Evolutionary conservation across 2,329 filamentous ascomycete genomes (phyloP).

Genomic region (Fusarium sp.): DNA sequence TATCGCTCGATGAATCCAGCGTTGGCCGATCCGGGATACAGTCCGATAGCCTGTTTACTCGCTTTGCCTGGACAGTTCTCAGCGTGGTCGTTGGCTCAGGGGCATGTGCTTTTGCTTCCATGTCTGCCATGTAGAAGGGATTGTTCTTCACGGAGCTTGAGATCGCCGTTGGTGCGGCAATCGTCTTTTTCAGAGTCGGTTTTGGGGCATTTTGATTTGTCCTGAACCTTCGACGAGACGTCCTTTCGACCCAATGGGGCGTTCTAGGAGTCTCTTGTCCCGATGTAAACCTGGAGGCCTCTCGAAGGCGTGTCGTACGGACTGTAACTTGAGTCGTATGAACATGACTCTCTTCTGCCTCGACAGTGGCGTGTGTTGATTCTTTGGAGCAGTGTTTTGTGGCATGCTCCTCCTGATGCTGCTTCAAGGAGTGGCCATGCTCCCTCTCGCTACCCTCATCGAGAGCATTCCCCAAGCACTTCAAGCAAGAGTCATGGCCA

Average conservation of each 20-base stretch:
- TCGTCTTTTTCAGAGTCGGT: constrained; percentile 14
- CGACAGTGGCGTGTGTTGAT: background rate
- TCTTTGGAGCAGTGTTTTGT: constrained; percentile 3
- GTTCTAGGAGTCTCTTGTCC: constrained; percentile 22
- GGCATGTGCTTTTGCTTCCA: constrained; percentile 28
- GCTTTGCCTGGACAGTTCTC: constrained; percentile 31
- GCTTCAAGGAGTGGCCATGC: background rate
- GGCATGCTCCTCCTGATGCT: constrained; percentile 11
- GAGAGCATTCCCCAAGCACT: constrained; percentile 56
- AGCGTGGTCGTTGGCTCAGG: constrained; percentile 39
- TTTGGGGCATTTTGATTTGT: constrained; percentile 9
- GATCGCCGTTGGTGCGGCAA: constrained; percentile 16
- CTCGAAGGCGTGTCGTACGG: constrained; percentile 4
- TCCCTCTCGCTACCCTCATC: constrained; percentile 17
- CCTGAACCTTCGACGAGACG: constrained; percentile 10
- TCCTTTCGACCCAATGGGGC: constrained; percentile 6
- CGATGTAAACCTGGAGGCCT: constrained; percentile 22
- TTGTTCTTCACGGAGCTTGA: constrained; percentile 44
- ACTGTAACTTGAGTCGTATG: constrained; percentile 5
- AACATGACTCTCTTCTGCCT: constrained; percentile 3
- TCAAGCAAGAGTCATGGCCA: constrained; percentile 62
- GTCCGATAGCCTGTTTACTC: constrained; percentile 43
- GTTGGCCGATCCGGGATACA: constrained; percentile 43
- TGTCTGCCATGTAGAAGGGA: constrained; percentile 50
- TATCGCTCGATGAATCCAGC: constrained; percentile 17